Conservation (phyloP, 371 early-diverging fungal genomes). For the Mucor piriformis region DNA sequence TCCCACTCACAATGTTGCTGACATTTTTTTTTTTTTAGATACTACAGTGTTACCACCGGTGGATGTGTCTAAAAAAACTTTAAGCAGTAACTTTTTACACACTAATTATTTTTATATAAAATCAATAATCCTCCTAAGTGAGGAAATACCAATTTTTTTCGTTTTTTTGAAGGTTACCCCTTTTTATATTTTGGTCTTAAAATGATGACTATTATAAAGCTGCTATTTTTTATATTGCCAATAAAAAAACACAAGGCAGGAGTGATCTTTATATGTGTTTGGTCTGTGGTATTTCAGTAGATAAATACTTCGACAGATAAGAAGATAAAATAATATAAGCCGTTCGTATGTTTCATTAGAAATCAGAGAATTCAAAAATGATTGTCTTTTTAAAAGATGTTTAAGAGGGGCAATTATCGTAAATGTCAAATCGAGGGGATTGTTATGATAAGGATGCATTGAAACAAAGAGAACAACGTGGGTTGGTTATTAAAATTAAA, state of each 20-base stretch:
- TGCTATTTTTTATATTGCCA: conserved; percentile 26
- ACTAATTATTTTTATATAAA: neutral
- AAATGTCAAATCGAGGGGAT: too few species aligned
- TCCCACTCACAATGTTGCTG: neutral
- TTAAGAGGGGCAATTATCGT: too few species aligned
- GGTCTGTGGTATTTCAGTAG: too few species aligned
- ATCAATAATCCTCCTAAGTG: neutral
- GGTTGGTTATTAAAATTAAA: conserved; percentile 83
- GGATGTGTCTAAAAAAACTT: neutral
- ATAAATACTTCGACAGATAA: too few species aligned
- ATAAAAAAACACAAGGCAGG: neutral
- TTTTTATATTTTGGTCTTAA: too few species aligned
- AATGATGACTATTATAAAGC: conserved; percentile 23
- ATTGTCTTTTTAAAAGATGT: too few species aligned
- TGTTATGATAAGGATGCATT: conserved; percentile 77
- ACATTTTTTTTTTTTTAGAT: neutral
- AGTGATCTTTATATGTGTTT: conserved; percentile 85
- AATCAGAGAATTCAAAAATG: too few species aligned
- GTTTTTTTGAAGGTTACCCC: too few species aligned
- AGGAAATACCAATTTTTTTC: neutral
- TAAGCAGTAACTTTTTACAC: neutral
- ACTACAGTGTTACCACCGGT: conserved; percentile 5
- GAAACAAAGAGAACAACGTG: conserved; percentile 64
- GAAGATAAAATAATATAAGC: too few species aligned
- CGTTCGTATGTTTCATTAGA: too few species aligned